A percentile compares a stretch with the other conserved stretches of the same genome.
Evolutionary conservation across 2,329 filamentous ascomycete species (phyloP).

Genomic region (Bipolaris victoriae): DNA sequence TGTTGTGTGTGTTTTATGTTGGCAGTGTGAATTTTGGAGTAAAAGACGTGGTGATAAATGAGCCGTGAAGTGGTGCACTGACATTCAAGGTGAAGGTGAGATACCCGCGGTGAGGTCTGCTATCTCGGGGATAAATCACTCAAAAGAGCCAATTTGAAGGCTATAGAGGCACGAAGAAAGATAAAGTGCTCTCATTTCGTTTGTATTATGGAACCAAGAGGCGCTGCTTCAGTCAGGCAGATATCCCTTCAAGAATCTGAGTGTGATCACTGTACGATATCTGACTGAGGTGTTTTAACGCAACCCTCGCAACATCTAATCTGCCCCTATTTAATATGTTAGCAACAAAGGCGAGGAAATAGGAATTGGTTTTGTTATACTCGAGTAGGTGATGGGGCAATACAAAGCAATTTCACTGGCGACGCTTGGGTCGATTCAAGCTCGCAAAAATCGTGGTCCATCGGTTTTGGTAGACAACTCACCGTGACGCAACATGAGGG

Average conservation of each 20-base stretch:
- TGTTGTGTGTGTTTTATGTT: neutral
- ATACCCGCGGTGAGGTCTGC: neutral
- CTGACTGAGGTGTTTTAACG: neutral
- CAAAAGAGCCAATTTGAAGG: neutral
- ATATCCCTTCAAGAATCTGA: too few species aligned
- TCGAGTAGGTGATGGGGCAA: neutral
- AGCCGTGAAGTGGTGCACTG: constrained; percentile 1
- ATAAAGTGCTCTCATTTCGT: too few species aligned
- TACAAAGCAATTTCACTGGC: neutral
- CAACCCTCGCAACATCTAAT: neutral
- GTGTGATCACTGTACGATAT: too few species aligned
- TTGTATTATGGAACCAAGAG: too few species aligned
- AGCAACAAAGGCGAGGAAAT: neutral
- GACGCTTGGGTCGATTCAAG: neutral
- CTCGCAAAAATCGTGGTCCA: constrained; percentile 16
- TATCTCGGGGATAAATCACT: neutral
- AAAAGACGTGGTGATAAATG: neutral
- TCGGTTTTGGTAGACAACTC: constrained; percentile 24
- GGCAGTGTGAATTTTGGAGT: constrained; percentile 1
- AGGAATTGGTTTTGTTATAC: neutral
- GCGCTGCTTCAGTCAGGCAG: too few species aligned
- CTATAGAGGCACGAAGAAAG: too few species aligned
- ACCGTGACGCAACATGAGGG: too few species aligned
- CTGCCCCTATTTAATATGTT: neutral
- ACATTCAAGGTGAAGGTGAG: constrained; percentile 7